Conservation (phyloP, 2,329 filamentous ascomycete genomes). For the Coleophoma cylindrospora region DNA sequence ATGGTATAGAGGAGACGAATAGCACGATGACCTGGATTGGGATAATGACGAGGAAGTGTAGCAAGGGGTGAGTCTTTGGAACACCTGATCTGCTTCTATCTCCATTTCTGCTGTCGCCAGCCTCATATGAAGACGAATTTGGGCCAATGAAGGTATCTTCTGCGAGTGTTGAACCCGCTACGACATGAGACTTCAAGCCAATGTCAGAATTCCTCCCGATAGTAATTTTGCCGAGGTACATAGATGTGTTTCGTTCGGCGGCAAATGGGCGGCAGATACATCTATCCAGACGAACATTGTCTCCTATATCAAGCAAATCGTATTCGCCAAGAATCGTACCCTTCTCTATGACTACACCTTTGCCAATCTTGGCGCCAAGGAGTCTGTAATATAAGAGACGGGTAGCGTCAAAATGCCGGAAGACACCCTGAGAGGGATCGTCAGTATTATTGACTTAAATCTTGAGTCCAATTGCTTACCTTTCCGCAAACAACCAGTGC, state of each 20-base stretch:
- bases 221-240: slow-evolving; percentile 47
- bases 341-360: slow-evolving; percentile 39
- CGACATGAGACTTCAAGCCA: slow-evolving; percentile 43
- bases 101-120: slow-evolving; percentile 38
- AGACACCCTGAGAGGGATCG: slow-evolving; percentile 31
- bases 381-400: slow-evolving; percentile 42
- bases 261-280: slow-evolving; percentile 48
- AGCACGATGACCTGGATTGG: slow-evolving; percentile 36
- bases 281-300: slow-evolving; percentile 40
- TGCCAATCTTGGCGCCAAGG: slow-evolving; percentile 48
- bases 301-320: slow-evolving; percentile 49
- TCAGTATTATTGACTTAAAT: not conserved
- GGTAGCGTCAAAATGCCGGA: slow-evolving; percentile 33
- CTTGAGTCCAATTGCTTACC: slow-evolving; percentile 6
- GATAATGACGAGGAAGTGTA: slow-evolving; percentile 34
- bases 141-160: slow-evolving; percentile 46
- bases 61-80: slow-evolving; percentile 39
- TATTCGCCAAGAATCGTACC: slow-evolving; percentile 45
- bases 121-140: slow-evolving; percentile 54
- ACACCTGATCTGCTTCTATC: slow-evolving; percentile 39
- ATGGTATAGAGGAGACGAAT: slow-evolving; percentile 39
- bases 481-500: slow-evolving; percentile 41
- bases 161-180: slow-evolving; percentile 43
- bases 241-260: slow-evolving; percentile 50
- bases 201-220: slow-evolving; percentile 43